phyloP scores from a whole-genome alignment of 805 yeast genomes.

The Cyberlindnera sargentensis region DNA sequence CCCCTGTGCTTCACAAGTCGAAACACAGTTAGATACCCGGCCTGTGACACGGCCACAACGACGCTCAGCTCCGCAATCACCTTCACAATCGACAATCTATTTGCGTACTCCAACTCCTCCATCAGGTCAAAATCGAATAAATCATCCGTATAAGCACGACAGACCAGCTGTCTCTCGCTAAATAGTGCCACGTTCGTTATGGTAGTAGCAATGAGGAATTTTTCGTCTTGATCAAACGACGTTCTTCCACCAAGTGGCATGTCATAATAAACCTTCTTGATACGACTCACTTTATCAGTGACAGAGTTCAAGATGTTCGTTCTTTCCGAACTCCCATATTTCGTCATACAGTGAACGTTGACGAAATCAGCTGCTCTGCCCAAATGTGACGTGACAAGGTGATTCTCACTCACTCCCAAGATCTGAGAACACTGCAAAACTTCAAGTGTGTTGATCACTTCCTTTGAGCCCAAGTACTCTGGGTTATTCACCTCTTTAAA shows the following conservation, averaged over 20 bases:
- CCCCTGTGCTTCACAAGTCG: constrained; percentile 38
- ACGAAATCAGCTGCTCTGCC: constrained; percentile 32
- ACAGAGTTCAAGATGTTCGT: constrained; percentile 11
- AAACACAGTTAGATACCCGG: constrained; percentile 36
- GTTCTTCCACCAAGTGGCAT: constrained; percentile 17
- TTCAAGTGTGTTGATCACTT: constrained; percentile 27
- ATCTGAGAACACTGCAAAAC: constrained; percentile 35
- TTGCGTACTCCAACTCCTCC: constrained; percentile 11
- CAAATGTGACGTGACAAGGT: constrained; percentile 31
- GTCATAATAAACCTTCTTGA: constrained; percentile 11
- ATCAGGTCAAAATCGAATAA: constrained; percentile 30
- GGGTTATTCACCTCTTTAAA: constrained; percentile 46
- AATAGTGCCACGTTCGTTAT: constrained; percentile 37
- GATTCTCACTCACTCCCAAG: constrained; percentile 34
- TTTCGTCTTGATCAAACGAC: constrained; percentile 10
- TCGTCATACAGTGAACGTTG: constrained; percentile 22
- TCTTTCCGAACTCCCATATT: neutral
- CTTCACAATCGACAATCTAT: constrained; percentile 24
- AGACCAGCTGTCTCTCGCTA: constrained; percentile 36
- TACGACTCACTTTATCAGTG: constrained; percentile 20
- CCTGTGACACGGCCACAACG: constrained; percentile 35
- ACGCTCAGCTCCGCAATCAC: constrained; percentile 35
- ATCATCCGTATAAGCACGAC: constrained; percentile 39
- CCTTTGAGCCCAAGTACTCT: constrained; percentile 34
- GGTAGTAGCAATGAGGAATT: constrained; percentile 38